Evolutionary conservation across 2,329 filamentous ascomycete species (phyloP), one percentile per base, ranked within the genome.

Genomic region (Chaetomiaceae sp.): DNA sequence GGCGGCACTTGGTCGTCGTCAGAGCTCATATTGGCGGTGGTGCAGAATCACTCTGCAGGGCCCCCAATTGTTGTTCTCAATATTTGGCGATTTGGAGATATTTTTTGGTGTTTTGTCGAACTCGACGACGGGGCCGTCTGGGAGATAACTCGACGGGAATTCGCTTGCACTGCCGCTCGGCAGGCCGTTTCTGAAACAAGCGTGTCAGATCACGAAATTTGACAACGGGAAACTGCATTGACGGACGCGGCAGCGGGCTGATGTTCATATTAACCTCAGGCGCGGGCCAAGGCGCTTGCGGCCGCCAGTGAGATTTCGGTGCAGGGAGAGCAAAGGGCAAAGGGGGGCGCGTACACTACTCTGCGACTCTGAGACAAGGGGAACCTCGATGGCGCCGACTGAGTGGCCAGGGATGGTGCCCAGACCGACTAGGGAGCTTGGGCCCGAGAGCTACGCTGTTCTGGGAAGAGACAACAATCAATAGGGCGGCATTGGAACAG

Each of bases 21-120:
- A 32, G 13, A 38, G 40, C 49, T 51, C 57, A 59, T 59, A 23
- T n/a, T 54, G 54, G 52, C 54, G 55, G 43, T 33, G 46, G 23
- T 49, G 57, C 54, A 57, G 57, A 57, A 49, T 49, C 38, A 46
- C 38, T 51, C 46, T 54, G 45, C 48, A 34, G 21, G 45, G 9
- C 36, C 33, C 23, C 38, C 13, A 29, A 10, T 30, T 32, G 45
- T n/a, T 38, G 33, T 38, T 47, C 23, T 43, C 27, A 16, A 30
- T 43, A 27, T 32, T 21, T 44, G 10, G 33, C 10, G 18, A 23
- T 47, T 8, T 14, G 21, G 14, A 27, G n/a, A n/a, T n/a, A n/a
- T n/a, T 25, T 23, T 40, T 25, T 34, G 43, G 30, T 21, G 13
- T 20, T 23, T 7, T 10, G 2, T 32, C 4, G n/a, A 21, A 33